These are phyloP conservation scores for Penicillium crustosum DNA, from an alignment of 2,329 filamentous ascomycete species.

Conservation along the genomic window DNA sequence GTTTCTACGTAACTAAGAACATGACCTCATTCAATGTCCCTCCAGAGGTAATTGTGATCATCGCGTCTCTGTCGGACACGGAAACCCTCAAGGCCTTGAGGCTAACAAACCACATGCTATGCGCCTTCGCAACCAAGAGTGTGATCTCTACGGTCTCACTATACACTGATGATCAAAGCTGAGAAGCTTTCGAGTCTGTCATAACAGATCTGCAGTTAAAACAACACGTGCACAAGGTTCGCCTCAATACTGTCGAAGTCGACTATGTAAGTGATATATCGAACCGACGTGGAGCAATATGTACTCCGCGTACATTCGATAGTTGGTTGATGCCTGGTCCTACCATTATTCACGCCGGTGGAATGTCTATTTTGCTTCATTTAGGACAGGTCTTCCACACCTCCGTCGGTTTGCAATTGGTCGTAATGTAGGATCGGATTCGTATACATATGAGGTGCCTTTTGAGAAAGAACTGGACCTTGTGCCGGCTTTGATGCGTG, in stretches of 20 bases:
- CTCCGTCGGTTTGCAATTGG: constrained; percentile 1
- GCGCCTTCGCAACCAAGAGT: not conserved
- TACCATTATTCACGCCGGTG: not conserved
- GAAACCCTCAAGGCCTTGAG: not conserved
- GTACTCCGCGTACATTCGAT: not conserved
- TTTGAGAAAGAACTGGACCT: not conserved
- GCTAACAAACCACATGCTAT: not conserved
- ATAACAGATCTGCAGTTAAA: not conserved
- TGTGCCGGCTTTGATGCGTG: not conserved
- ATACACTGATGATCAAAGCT: not conserved
- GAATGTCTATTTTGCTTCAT: not conserved
- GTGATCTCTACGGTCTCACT: not conserved
- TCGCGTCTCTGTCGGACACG: not conserved
- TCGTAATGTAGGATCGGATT: not conserved
- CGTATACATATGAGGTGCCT: not conserved
- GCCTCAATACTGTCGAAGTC: not conserved
- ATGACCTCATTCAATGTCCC: not conserved
- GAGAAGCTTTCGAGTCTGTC: not conserved
- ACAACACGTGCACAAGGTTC: not conserved
- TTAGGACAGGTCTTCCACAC: not conserved
- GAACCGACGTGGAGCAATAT: not conserved
- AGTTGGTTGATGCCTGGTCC: not conserved
- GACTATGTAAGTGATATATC: not conserved
- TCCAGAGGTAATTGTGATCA: not conserved
- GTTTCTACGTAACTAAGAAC: not conserved